phyloP scores from a whole-genome alignment of 2,329 filamentous ascomycete species.

The Scytalidium sp. region DNA sequence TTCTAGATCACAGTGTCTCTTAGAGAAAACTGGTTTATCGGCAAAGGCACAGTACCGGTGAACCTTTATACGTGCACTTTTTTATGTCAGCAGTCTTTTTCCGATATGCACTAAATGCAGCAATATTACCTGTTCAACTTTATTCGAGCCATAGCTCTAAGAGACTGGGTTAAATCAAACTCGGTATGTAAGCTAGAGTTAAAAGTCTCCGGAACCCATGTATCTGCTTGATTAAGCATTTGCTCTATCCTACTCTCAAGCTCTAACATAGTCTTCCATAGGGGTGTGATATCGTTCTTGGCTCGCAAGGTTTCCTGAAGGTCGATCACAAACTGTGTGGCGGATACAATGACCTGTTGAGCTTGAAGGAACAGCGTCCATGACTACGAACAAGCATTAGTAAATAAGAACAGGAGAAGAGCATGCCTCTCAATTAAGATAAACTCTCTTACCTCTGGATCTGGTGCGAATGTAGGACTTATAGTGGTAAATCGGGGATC shows the following conservation, averaged over 20 bases:
- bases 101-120: not conserved
- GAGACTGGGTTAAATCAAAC: conserved; percentile 37
- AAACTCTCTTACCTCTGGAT: conserved; percentile 34
- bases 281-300: conserved; percentile 34
- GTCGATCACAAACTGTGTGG: conserved; percentile 46
- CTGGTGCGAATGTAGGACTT: conserved; percentile 37
- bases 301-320: conserved; percentile 39
- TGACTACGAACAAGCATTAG: conserved; percentile 26
- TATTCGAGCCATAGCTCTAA: conserved; percentile 45
- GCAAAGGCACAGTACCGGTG: conserved; percentile 50
- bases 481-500: conserved; percentile 42
- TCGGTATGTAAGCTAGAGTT: conserved; percentile 28
- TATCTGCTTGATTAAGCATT: conserved; percentile 17
- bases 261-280: conserved; percentile 30
- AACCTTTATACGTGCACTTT: conserved; percentile 47
- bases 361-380: conserved; percentile 40
- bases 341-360: conserved; percentile 44
- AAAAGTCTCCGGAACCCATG: conserved; percentile 6
- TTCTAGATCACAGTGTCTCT: conserved; percentile 47
- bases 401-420: not conserved
- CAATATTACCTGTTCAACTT: conserved; percentile 46
- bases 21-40: conserved; percentile 45
- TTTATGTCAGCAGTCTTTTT: not conserved
- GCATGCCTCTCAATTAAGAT: not conserved
- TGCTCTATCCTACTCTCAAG: conserved; percentile 21